A percentile compares a stretch with the other conserved stretches of the same genome.
Conservation (phyloP, 345 rosid species). For the Balakata baccata region DNA sequence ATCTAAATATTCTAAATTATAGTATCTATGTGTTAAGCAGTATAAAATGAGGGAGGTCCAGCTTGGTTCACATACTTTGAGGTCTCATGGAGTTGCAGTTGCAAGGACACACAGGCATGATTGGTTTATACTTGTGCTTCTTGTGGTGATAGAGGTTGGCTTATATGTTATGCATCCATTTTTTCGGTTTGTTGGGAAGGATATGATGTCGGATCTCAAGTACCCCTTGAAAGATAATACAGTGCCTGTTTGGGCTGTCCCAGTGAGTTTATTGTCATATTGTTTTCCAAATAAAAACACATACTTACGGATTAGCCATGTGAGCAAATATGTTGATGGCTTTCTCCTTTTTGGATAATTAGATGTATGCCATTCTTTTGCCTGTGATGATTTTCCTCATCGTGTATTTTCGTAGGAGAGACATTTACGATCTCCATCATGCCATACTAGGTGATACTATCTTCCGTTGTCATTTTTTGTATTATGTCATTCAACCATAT, state of each 20-base stretch:
- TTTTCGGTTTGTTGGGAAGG: constrained; percentile 81
- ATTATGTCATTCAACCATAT: not conserved
- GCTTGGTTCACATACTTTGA: constrained; percentile 50
- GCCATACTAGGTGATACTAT: constrained; percentile 59
- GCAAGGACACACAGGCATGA: constrained; percentile 65
- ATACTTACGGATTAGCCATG: not conserved
- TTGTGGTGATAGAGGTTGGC: constrained; percentile 39
- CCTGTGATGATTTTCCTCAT: constrained; percentile 58
- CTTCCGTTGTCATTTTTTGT: not conserved
- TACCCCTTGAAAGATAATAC: constrained; percentile 73
- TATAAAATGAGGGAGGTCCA: constrained; percentile 50
- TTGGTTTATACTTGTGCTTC: constrained; percentile 70
- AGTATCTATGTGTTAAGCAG: constrained; percentile 24
- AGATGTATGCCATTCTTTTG: constrained; percentile 60
- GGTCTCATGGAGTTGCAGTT: constrained; percentile 58
- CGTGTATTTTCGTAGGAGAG: constrained; percentile 59
- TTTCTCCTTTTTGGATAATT: constrained; percentile 18
- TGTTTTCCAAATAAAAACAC: not conserved
- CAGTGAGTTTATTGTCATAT: constrained; percentile 39
- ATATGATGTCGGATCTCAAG: constrained; percentile 85
- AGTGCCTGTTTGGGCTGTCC: constrained; percentile 77
- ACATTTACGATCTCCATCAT: constrained; percentile 89
- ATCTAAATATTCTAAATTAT: not conserved
- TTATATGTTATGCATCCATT: constrained; percentile 63
- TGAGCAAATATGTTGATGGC: constrained; percentile 9